Evolutionary conservation across 2,329 filamentous ascomycete genomes (phyloP), one percentile per base, ranked within the genome.

Genomic region (Tothia fuscella): DNA sequence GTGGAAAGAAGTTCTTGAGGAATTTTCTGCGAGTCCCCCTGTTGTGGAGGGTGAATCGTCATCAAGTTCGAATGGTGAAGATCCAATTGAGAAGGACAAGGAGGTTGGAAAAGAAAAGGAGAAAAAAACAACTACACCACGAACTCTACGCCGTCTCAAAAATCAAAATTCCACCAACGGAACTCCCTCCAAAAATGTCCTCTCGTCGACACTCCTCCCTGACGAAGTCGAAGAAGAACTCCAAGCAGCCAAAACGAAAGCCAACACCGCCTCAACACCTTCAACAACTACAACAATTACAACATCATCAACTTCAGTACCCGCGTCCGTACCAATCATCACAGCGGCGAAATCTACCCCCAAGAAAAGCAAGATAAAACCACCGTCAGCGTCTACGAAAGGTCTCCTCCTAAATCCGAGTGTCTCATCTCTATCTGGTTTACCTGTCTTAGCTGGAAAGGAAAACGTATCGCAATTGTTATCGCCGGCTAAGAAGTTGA

Each of bases 1-100:
- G 9, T 71, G 68, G 68, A 64, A 67, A 33, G 58, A 67, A 47
- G 61, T 58, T 21, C 51, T 71, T 7, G 61, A 25, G 17, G 41
- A 43, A 14, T 43, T 31, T 13, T 29, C 39, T 17, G 21, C 29
- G 6, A 41, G 39, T 16, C 21, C 28, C n/a, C 16, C 32, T 4
- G 38, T 25, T 21, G 41, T 25, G 10, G 35, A 26, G 14, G 10
- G 12, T 25, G 35, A 38, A 22, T 14, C 35, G 12, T n/a, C n/a
- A n/a, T n/a, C n/a, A n/a, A n/a, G n/a, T n/a, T n/a, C n/a, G n/a
- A n/a, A n/a, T n/a, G n/a, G n/a, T n/a, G 35, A 26, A 7, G 39
- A 42, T 16, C 21, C 33, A 6, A 31, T 30, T 6, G 26, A 30
- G 29, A 17, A 17, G 9, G 14, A 24, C n/a, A 17, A 16, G 10